Evolutionary conservation across 208 protist genomes (phyloP).

Genomic region (Borovskyia barvae): DNA sequence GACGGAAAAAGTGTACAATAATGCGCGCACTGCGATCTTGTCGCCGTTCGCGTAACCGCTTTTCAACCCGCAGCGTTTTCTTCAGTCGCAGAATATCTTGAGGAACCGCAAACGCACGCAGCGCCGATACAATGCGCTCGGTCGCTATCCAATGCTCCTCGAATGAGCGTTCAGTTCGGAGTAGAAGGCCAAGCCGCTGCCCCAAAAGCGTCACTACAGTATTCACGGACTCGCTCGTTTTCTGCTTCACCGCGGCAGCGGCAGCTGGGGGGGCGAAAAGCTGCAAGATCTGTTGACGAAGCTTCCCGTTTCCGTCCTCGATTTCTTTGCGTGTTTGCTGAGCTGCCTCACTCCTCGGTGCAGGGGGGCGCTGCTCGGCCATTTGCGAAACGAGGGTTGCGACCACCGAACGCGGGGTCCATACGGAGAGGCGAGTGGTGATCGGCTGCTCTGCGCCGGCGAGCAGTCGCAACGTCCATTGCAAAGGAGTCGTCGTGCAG

Average conservation of each 20-base stretch:
- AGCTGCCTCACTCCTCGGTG: slow-evolving; percentile 11
- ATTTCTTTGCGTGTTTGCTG: slow-evolving; percentile 23
- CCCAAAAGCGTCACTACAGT: slow-evolving; percentile 43
- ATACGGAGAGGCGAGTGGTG: slow-evolving; percentile 28
- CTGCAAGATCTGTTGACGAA: slow-evolving; percentile 28
- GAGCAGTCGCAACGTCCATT: slow-evolving; percentile 42
- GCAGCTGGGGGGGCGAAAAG: slow-evolving; percentile 21
- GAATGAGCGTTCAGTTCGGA: slow-evolving; percentile 62
- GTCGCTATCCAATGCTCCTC: slow-evolving; percentile 74
- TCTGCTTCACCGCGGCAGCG: slow-evolving; percentile 27
- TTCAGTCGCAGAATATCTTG: slow-evolving; percentile 61
- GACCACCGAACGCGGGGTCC: slow-evolving; percentile 22
- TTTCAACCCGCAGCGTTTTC: slow-evolving; percentile 21
- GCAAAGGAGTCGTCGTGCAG: slow-evolving; percentile 56
- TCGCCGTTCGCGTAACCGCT: slow-evolving; percentile 27
- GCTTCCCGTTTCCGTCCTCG: slow-evolving; percentile 17
- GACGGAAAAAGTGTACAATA: slow-evolving; percentile 62
- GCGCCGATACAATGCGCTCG: slow-evolving; percentile 45
- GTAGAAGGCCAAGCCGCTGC: slow-evolving; percentile 43
- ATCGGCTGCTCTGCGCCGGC: slow-evolving; percentile 22
- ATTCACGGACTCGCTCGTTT: slow-evolving; percentile 30
- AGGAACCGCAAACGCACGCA: slow-evolving; percentile 54
- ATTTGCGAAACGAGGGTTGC: slow-evolving; percentile 11
- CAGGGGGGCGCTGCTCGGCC: slow-evolving; percentile 14
- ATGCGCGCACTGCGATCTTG: slow-evolving; percentile 49